A percentile compares a stretch with the other conserved stretches of the same genome.
These are phyloP conservation scores for Saturnispora serradocipensis DNA, from an alignment of 805 yeast genomes.

Conservation along the genomic window DNA sequence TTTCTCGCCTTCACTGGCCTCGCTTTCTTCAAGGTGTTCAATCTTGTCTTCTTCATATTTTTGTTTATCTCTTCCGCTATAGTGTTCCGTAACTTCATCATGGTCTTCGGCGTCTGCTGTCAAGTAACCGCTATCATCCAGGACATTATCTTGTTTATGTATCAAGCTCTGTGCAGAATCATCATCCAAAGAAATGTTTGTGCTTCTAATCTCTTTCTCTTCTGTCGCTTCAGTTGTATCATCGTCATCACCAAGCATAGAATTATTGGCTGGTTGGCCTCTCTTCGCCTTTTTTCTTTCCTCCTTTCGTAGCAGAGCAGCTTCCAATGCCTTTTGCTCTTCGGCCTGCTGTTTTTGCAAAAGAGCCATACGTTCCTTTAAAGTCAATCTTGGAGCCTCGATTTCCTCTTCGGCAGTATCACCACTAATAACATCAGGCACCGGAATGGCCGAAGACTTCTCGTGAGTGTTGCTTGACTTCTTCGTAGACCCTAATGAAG, in stretches of 20 bases:
- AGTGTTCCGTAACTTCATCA: not conserved
- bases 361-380: conserved; percentile 79
- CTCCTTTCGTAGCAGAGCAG: conserved; percentile 45
- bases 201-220: not conserved
- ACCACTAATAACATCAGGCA: conserved; percentile 15
- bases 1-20: conserved; percentile 20
- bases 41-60: not conserved
- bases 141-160: not conserved
- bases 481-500: conserved; percentile 18
- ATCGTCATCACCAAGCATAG: not conserved
- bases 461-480: conserved; percentile 2
- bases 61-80: not conserved
- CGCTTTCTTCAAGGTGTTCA: conserved; percentile 1
- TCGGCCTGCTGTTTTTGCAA: conserved; percentile 74
- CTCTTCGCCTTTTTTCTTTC: conserved; percentile 30
- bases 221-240: not conserved
- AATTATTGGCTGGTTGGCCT: conserved; percentile 2
- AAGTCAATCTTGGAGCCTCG: conserved; percentile 65
- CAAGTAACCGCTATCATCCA: not conserved
- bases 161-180: not conserved
- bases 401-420: conserved; percentile 31
- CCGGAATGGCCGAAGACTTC: conserved; percentile 11
- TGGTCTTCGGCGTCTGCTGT: not conserved
- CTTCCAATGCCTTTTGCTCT: conserved; percentile 62
- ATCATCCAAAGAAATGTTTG: not conserved